Evolutionary conservation across 176 grass and related monocot species (phyloP), one percentile per base, ranked within the genome.

Genomic region (Phoenix dactylifera): DNA sequence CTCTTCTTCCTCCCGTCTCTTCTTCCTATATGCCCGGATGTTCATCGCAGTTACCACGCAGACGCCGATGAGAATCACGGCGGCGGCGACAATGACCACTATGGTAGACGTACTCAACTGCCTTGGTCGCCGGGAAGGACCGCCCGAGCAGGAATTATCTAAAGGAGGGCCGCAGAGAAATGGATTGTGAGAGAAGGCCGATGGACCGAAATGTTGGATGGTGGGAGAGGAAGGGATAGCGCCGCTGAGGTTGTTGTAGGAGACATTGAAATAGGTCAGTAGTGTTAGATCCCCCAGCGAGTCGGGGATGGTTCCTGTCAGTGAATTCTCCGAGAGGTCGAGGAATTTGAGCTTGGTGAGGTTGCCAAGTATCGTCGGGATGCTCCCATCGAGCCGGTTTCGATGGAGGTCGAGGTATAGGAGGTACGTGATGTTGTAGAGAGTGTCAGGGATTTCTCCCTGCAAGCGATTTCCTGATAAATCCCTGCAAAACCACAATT

Each of bases 11-110:
- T 88, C 79, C 64, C 58, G 49, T 73, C 54, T 32, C 26, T 51
- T 25, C 50, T 62, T 76, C 23, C 59, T 59, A 75, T 76, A 72
- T 53, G 84, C 87, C 61, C 52, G 81, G 28, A 98, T 79, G 49
- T 98, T 98, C 82, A 98, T 86, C 9, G 79, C 61, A 7, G 80
- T 84, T 26, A 98, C 88, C 57, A 92, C 67, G 69, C 87, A 92
- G 61, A 98, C 68, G 10, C 93, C 93, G 2, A 89, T 68, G 60
- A 98, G 85, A 57, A 98, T 92, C 56, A 89, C 61, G 15, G 81
- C 84, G 0, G 79, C 82, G 7, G 88, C 93, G 68, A 98, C 81
- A 65, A 98, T 98, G 26, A 74, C 93, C 50, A 92, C 79, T 73
- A 98, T 98, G 57, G 86, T 64, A 55, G 88, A 49, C 9, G 78